Conservation (phyloP, 805 yeast species). For the Pichia pseudocactophila region DNA sequence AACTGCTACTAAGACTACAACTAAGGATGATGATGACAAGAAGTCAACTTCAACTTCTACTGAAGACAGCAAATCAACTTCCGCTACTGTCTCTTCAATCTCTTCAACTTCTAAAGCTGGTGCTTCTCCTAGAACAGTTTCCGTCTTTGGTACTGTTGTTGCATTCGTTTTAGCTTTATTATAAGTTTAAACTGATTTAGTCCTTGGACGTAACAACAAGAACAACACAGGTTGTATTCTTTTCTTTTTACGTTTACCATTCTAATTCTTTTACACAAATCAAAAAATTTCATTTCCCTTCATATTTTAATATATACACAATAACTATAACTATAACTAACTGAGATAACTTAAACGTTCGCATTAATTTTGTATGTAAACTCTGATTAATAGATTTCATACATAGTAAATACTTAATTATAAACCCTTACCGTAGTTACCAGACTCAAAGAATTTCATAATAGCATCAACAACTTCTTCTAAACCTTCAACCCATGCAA, state of each 20-base stretch:
- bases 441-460: slow-evolving; percentile 64
- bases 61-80: slow-evolving; percentile 30
- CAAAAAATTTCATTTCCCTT: background rate
- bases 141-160: slow-evolving; percentile 40
- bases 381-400: too few species aligned
- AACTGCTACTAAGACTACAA: slow-evolving; percentile 20
- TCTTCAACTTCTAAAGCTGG: slow-evolving; percentile 24
- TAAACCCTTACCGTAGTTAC: slow-evolving; percentile 84
- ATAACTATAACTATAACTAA: slow-evolving; percentile 9
- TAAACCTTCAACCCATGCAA: slow-evolving; percentile 66
- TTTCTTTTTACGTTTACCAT: background rate
- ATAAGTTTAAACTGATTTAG: slow-evolving; percentile 22
- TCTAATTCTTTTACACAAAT: background rate
- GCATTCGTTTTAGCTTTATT: slow-evolving; percentile 44
- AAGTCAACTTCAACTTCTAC: slow-evolving; percentile 27
- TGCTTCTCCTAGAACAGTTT: slow-evolving; percentile 24
- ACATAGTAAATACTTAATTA: slow-evolving; percentile 28
- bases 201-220: background rate
- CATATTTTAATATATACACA: slow-evolving; percentile 3
- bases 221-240: too few species aligned
- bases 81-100: slow-evolving; percentile 29
- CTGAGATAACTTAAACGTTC: too few species aligned
- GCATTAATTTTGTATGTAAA: too few species aligned
- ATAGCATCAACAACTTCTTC: slow-evolving; percentile 67
- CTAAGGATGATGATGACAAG: slow-evolving; percentile 25